phyloP scores from a whole-genome alignment of 352 stramenopile genomes.

The Pythium volutum region DNA sequence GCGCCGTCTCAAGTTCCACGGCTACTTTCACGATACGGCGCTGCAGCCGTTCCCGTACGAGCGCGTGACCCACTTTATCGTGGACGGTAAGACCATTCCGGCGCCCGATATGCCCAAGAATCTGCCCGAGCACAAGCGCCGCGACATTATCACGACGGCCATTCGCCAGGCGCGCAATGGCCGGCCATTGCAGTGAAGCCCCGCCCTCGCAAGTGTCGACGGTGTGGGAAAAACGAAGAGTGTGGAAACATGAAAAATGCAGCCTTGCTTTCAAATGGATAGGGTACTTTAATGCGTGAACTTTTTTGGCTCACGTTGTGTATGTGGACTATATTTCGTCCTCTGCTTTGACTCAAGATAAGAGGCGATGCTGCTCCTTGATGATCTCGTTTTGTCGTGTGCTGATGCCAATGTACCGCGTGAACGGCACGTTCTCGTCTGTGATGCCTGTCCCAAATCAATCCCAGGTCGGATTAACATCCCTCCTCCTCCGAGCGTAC shows the following conservation, averaged over 20 bases:
- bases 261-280: neutral
- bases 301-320: neutral
- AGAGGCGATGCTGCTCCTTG: slow-evolving; percentile 68
- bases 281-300: neutral
- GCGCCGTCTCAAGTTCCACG: slow-evolving; percentile 63
- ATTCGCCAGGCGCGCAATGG: slow-evolving; percentile 59
- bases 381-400: slow-evolving; percentile 70
- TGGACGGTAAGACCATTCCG: slow-evolving; percentile 66
- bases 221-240: neutral
- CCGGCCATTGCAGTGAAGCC: slow-evolving; percentile 1
- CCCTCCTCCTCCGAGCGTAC: neutral
- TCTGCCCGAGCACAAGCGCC: slow-evolving; percentile 61
- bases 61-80: slow-evolving; percentile 81
- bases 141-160: slow-evolving; percentile 61
- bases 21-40: slow-evolving; percentile 71
- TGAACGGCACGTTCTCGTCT: slow-evolving; percentile 62
- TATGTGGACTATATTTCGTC: neutral
- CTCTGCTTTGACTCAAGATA: slow-evolving; percentile 32
- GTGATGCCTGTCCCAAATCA: slow-evolving; percentile 29
- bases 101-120: slow-evolving; percentile 67
- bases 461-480: neutral
- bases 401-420: slow-evolving; percentile 75
- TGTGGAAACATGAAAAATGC: slow-evolving; percentile 8
- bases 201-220: neutral
- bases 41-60: slow-evolving; percentile 78